These are phyloP conservation scores for Corchorus capsularis DNA, from an alignment of 345 rosid species.

Conservation along the genomic window DNA sequence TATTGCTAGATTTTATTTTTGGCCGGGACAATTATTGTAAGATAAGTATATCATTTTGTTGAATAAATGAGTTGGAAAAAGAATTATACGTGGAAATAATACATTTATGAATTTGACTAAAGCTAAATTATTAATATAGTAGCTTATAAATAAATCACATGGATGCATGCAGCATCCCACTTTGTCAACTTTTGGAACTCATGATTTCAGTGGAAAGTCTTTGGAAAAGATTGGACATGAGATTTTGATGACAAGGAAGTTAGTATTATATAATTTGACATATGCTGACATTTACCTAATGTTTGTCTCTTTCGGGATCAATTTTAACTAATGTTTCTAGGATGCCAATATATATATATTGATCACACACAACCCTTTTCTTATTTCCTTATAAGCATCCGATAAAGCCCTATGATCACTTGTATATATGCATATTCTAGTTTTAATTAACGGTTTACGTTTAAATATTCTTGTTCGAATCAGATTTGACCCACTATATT, in stretches of 20 bases:
- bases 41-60: background rate
- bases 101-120: background rate
- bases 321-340: background rate
- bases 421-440: no score
- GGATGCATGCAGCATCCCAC: background rate
- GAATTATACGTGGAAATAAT: background rate
- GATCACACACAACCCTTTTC: no score
- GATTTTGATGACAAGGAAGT: background rate
- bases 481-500: no score
- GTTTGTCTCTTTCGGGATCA: background rate
- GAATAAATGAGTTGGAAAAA: background rate
- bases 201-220: background rate
- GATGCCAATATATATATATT: no score
- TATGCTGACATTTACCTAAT: conserved; percentile 9
- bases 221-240: background rate
- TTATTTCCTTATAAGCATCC: no score
- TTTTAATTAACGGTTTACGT: no score
- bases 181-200: background rate
- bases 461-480: no score
- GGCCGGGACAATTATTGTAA: no score
- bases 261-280: background rate
- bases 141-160: background rate
- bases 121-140: background rate
- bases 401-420: no score
- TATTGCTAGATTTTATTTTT: no score